Evolutionary conservation across 225 moss, liverwort and hornwort genomes (phyloP), one percentile per base, ranked within the genome.

Genomic region (Anthoceros angustus): DNA sequence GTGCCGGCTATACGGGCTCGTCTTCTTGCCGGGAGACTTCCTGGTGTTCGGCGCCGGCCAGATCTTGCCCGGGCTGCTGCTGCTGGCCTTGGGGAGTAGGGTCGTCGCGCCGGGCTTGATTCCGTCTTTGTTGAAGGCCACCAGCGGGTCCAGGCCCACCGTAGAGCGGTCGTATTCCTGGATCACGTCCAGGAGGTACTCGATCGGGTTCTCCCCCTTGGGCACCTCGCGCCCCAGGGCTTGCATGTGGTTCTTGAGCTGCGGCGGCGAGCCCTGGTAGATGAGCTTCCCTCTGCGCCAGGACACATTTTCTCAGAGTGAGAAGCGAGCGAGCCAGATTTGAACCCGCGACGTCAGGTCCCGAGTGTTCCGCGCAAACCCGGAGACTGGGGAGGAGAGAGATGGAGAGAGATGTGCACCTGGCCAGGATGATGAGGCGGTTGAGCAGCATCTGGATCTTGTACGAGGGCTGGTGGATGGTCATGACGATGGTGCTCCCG

Each of bases 381-480:
- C n/a, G n/a, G 23, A 21, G 25, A 5, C 20, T 3, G 10, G 32
- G 4, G 32, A 32, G 32, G 32, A 32, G 32, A 32, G 14, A n/a
- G 18, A n/a, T 26, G 14, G 63, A 64, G 2, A 0, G 21, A n/a
- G n/a, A n/a, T 14, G 2, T 64, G 20, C 43, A 71, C 68, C 75
- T 75, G n/a, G 77, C 73, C n/a, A 77, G 70, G 15, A 77, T 39
- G 62, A 77, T 70, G 15, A 70, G 42, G 40, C 45, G 67, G 45
- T 42, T 39, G 21, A 77, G 41, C 39, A 70, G 63, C 42, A 38
- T 38, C 21, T 67, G 70, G 9, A 77, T 72, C 16, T 72, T 64
- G 69, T 65, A 70, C 12, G 69, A 69, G 40, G 76, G 76, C 46
- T 72, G 76, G 69, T 76, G 76, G 38, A 76, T 72, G 42, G 76